A percentile compares a stretch with the other conserved stretches of the same genome.
Conservation (phyloP, 2,329 filamentous ascomycete species). For the Fusarium sp. region DNA sequence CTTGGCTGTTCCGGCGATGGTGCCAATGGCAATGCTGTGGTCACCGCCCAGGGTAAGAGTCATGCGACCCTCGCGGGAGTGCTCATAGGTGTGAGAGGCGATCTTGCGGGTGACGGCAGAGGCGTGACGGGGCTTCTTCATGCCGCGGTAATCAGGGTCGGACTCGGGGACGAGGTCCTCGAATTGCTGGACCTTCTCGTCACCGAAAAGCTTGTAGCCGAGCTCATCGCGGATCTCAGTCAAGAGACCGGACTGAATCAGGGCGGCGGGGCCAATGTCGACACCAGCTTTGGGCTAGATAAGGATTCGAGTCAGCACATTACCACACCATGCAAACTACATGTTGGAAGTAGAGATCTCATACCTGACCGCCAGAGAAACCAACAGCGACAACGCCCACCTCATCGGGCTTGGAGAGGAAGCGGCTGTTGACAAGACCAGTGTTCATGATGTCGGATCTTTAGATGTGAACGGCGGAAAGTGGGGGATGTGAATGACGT, state of each 20-base stretch:
- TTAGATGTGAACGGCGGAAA: constrained; percentile 41
- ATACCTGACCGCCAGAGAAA: constrained; percentile 95
- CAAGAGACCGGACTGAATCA: constrained; percentile 91
- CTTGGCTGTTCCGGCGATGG: constrained; percentile 87
- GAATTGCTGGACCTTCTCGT: constrained; percentile 87
- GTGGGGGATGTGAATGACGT: constrained; percentile 47
- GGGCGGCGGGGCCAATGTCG: constrained; percentile 88
- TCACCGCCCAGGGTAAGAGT: constrained; percentile 96
- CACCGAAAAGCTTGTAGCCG: constrained; percentile 88
- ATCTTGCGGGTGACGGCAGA: constrained; percentile 87
- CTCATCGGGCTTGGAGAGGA: constrained; percentile 83
- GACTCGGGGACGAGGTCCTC: constrained; percentile 77
- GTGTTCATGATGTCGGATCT: constrained; percentile 61
- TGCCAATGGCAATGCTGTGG: constrained; percentile 96
- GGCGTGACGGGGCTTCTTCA: constrained; percentile 94
- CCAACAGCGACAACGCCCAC: constrained; percentile 94
- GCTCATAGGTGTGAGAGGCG: constrained; percentile 86
- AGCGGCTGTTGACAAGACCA: constrained; percentile 74
- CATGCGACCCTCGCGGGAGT: constrained; percentile 86
- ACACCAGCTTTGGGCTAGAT: constrained; percentile 85
- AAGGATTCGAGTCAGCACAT: constrained; percentile 55
- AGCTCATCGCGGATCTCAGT: constrained; percentile 87
- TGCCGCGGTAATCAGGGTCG: constrained; percentile 87
- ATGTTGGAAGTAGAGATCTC: constrained; percentile 39
- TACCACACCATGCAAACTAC: constrained; percentile 14